Evolutionary conservation across 2,329 filamentous ascomycete genomes (phyloP), one percentile per base, ranked within the genome.

Genomic region (Cladophialophora chaetospira): DNA sequence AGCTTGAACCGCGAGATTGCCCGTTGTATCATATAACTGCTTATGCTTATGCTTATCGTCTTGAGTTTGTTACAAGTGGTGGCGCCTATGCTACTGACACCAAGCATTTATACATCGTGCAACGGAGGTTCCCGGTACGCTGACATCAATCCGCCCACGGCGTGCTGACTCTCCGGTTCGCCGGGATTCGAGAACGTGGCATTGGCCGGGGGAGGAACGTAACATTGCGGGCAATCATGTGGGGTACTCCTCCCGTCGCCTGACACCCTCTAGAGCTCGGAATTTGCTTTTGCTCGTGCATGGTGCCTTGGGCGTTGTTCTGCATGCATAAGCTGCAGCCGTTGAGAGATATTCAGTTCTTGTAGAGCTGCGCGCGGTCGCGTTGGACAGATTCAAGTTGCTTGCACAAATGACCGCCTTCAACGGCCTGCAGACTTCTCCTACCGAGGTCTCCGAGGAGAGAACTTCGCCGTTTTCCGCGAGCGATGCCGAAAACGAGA

Each of bases 401-500:
- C 11, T 40, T 26, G 48, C 43, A 35, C 48, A 48, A 48, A 62
- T 62, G 60, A 52, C 60, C 31, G 53, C 56, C 21, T 58, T 45
- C 35, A 57, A 43, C 25, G 46, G 38, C 29, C 49, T 35, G 21
- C 60, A 57, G 25, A 53, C 54, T 19, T 60, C 60, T 45, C 56
- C 60, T 31, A 58, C 60, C 13, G 57, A 43, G 13, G 53, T 40
- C 25, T 60, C 60, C 46, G 60, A 62, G 29, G 60, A 62, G 38
- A 57, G 57, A 38, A 57, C 51, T 19, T 62, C 60, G 5, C 57
- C 60, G 17, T 33, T 58, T 21, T 62, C 60, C 6, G 59, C 43
- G 10, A 60, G 57, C 15, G 60, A 62, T 43, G 60, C 25, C 51
- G 60, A 62, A 43, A 62, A 60, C 21, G 60, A 62, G 28, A 45